Percentiles rank a stretch among this genome's conserved stretches.
Conservation (phyloP, 2,329 filamentous ascomycete species). For the Cordyceps cicadae region DNA sequence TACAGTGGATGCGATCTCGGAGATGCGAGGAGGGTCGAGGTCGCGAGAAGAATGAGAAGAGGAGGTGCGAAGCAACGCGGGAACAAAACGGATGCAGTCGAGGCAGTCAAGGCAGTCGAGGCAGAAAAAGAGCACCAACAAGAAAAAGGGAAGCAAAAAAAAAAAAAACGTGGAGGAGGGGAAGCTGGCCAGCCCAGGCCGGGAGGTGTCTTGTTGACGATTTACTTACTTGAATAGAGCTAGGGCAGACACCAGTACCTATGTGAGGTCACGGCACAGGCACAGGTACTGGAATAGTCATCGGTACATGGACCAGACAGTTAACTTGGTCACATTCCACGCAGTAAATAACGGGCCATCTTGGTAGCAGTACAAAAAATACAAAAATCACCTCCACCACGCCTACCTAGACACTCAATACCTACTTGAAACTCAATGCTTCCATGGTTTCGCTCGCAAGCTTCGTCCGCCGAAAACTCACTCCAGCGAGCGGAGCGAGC, state of each 20-base stretch:
- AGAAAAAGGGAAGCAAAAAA: background rate
- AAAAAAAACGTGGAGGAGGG: constrained; percentile 2
- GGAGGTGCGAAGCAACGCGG: background rate
- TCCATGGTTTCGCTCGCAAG: background rate
- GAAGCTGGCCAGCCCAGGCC: background rate
- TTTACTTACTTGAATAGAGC: no score
- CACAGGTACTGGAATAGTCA: background rate
- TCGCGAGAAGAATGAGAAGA: background rate
- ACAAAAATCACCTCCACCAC: no score
- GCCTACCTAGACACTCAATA: no score
- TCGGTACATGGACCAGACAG: background rate
- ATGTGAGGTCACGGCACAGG: background rate
- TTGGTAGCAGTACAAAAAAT: no score
- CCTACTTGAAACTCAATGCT: no score
- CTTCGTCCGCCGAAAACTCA: background rate
- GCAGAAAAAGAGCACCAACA: background rate
- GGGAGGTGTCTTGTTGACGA: background rate
- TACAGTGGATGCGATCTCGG: constrained; percentile 5
- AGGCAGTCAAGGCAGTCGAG: background rate
- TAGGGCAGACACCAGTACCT: no score
- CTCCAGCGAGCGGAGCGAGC: background rate
- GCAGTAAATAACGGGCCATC: background rate
- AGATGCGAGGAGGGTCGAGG: background rate
- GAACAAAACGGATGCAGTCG: background rate
- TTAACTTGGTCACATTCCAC: background rate